Evolutionary conservation across 495 filamentous ascomycete genomes (phyloP).

Genomic region (Durotheca rogersii): DNA sequence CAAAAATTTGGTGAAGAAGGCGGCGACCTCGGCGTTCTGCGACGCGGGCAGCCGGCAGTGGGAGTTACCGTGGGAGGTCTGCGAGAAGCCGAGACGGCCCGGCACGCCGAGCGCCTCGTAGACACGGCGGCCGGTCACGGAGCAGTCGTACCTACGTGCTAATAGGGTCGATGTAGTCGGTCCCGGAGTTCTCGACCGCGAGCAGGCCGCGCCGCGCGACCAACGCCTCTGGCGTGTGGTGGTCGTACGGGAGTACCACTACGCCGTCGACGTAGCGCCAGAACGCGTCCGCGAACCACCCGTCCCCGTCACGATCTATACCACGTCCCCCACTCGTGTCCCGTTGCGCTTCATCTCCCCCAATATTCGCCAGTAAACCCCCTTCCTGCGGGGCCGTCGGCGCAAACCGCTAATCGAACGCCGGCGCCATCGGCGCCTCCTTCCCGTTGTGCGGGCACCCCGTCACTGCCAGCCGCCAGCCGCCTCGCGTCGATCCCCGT

Average conservation of each 20-base stretch:
- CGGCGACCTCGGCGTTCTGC: conserved; percentile 40
- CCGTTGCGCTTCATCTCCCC: conserved; percentile 41
- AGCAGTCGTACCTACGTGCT: conserved; percentile 46
- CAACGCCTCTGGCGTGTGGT: conserved; percentile 45
- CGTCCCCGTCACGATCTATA: conserved; percentile 50
- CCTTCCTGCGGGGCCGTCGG: conserved; percentile 53
- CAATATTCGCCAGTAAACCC: conserved; percentile 51
- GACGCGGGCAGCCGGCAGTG: conserved; percentile 44
- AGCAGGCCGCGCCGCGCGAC: conserved; percentile 44
- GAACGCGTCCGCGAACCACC: conserved; percentile 49
- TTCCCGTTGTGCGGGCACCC: conserved; percentile 56
- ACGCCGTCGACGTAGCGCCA: conserved; percentile 28
- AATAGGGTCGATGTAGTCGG: conserved; percentile 45
- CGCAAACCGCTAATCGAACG: conserved; percentile 48
- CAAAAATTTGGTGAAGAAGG: conserved; percentile 45
- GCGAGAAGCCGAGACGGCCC: conserved; percentile 38
- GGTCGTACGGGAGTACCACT: conserved; percentile 40
- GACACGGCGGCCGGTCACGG: conserved; percentile 36
- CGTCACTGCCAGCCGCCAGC: conserved; percentile 45
- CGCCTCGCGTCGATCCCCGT: conserved; percentile 41
- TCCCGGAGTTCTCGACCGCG: conserved; percentile 46
- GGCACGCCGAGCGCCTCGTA: conserved; percentile 37
- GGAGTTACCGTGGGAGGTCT: conserved; percentile 35
- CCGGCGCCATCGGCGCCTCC: conserved; percentile 51
- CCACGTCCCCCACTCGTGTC: conserved; percentile 44